phyloP scores from a whole-genome alignment of 2,329 filamentous ascomycete species.

The Fusarium sp. region DNA sequence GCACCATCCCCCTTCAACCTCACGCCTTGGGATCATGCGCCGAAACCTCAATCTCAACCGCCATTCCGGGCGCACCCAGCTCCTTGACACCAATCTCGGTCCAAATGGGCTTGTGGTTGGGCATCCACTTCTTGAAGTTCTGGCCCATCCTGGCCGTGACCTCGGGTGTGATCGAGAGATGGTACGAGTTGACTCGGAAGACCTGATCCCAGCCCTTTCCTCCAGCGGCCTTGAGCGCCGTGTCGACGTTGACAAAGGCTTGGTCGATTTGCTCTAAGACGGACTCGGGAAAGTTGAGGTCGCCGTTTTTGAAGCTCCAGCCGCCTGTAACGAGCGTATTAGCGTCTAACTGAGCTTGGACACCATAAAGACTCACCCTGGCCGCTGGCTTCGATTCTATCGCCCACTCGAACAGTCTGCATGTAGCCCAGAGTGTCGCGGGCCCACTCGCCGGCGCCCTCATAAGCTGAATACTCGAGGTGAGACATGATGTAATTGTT shows the following conservation, averaged over 20 bases:
- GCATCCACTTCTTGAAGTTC: conserved; percentile 62
- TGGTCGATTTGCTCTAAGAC: conserved; percentile 58
- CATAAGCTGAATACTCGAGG: conserved; percentile 47
- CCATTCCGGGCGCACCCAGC: conserved; percentile 62
- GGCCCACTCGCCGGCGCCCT: conserved; percentile 46
- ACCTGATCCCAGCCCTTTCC: conserved; percentile 67
- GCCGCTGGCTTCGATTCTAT: conserved; percentile 60
- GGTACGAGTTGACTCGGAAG: conserved; percentile 59
- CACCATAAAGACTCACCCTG: conserved; percentile 53
- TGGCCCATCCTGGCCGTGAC: conserved; percentile 53
- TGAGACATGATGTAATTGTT: conserved; percentile 42
- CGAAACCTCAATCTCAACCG: conserved; percentile 67
- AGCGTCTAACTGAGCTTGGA: neutral
- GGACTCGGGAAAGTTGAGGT: conserved; percentile 49
- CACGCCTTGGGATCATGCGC: conserved; percentile 45
- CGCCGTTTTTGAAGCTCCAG: conserved; percentile 38
- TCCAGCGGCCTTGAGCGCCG: conserved; percentile 60
- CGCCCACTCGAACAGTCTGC: conserved; percentile 62
- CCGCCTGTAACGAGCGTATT: conserved; percentile 39
- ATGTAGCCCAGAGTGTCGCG: conserved; percentile 54
- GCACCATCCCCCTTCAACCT: neutral
- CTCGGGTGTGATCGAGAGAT: conserved; percentile 54
- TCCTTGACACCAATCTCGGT: conserved; percentile 62
- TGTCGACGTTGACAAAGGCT: conserved; percentile 67
- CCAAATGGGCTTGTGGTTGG: conserved; percentile 63